Evolutionary conservation across 2,329 filamentous ascomycete species (phyloP).

Genomic region (Clonostachys rhizophaga): DNA sequence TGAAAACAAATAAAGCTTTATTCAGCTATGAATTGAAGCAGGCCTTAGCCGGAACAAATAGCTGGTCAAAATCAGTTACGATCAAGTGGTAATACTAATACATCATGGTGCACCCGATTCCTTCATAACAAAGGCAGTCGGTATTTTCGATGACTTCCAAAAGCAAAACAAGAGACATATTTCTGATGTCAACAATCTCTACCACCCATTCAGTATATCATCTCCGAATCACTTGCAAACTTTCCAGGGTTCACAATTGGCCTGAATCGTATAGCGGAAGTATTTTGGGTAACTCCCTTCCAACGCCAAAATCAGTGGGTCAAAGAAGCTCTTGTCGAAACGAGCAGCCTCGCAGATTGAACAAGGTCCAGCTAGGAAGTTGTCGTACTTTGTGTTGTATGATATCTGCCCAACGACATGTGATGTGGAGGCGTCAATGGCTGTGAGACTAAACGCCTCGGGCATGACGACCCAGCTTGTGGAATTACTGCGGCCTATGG

Average conservation of each 20-base stretch:
- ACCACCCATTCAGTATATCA: too few species aligned
- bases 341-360: conserved; percentile 25
- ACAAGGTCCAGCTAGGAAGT: conserved; percentile 27
- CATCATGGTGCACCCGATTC: too few species aligned
- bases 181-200: too few species aligned
- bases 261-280: conserved; percentile 28
- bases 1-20: too few species aligned
- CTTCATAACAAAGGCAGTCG: too few species aligned
- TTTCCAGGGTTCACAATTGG: conserved; percentile 31
- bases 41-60: too few species aligned
- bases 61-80: too few species aligned
- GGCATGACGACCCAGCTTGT: conserved; percentile 32
- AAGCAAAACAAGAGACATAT: too few species aligned
- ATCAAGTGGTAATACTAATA: too few species aligned
- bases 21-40: too few species aligned
- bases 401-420: conserved; percentile 24
- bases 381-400: conserved; percentile 30
- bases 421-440: conserved; percentile 22
- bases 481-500: conserved; percentile 12
- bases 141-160: too few species aligned
- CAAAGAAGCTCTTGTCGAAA: conserved; percentile 28
- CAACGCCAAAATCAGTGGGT: conserved; percentile 27
- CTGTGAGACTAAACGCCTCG: conserved; percentile 25
- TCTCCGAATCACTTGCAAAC: conserved; percentile 17
- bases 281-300: conserved; percentile 30